Evolutionary conservation across 2,329 filamentous ascomycete genomes (phyloP), one percentile per base, ranked within the genome.

Genomic region (Diaporthe sp.): DNA sequence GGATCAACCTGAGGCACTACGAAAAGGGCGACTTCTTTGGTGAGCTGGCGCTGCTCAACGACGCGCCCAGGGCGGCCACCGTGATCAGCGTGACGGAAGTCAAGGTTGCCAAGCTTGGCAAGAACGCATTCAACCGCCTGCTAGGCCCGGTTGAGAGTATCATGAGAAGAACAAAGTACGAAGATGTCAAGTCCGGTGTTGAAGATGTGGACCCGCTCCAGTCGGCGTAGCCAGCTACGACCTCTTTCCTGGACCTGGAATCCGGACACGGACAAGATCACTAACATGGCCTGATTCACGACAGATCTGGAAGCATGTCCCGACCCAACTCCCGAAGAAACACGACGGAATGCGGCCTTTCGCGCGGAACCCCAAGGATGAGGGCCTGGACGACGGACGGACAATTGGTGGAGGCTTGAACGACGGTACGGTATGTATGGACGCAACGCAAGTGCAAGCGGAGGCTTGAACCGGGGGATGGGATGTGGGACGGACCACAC

Each of bases 21-120:
- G 90, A 88, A 78, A 97, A 98, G 85, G 97, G 97, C 42, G 97
- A 98, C 82, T 99, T 97, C 87, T 99, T 99, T 85, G 97, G 97
- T 77, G 97, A 99, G 86, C 88, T 99, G 77, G 97, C 97, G 9
- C 86, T 99, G 82, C 89, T 98, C 79, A 97, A 98, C 79, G 96
- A 99, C 82, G 94, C 95, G 73, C 97, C 97, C 12, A 93, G 97
- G 82, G 96, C 96, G 51, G 97, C 97, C 70, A 98, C 94, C 79
- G 92, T 99, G 71, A 88, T 97, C 62, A 94, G 94, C 80, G 90
- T 92, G 84, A 94, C 94, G 9, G 94, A 98, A 78, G 94, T 98
- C 83, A 98, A 98, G 87, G 95, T 98, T 70, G 97, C 96, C 6
- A 95, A 93, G 67, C 88, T 99, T 65, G 95, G 95, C 79, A 98